These are phyloP conservation scores for Suhomyces taliae DNA, from an alignment of 1,139 yeast species.

Conservation along the genomic window DNA sequence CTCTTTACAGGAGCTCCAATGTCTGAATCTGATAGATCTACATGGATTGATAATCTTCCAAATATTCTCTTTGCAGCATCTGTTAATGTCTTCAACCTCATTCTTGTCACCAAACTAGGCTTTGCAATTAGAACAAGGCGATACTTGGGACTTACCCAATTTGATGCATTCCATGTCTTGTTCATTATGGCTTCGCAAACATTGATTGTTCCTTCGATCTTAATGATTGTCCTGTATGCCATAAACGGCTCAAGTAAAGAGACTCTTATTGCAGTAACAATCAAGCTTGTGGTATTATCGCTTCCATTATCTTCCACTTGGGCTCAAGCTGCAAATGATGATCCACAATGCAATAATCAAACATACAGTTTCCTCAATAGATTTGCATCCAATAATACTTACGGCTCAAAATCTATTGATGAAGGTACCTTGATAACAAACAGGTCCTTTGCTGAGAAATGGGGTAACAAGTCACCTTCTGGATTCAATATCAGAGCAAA, in stretches of 20 bases:
- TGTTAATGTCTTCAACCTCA: constrained; percentile 57
- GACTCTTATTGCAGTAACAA: constrained; percentile 23
- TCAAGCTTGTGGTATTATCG: constrained; percentile 52
- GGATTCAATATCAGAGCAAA: not conserved
- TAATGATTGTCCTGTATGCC: constrained; percentile 55
- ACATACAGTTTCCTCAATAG: constrained; percentile 21
- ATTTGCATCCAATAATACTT: constrained; percentile 7
- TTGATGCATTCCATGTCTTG: constrained; percentile 77
- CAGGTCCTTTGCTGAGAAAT: not conserved
- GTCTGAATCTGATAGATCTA: not conserved
- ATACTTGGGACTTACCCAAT: constrained; percentile 74
- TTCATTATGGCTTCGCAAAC: constrained; percentile 84
- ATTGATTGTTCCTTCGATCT: constrained; percentile 69
- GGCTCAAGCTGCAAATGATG: constrained; percentile 66
- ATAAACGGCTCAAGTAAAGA: constrained; percentile 14
- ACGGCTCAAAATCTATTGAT: constrained; percentile 9
- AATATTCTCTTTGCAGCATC: constrained; percentile 68
- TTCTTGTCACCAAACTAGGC: constrained; percentile 61
- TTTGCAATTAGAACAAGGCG: constrained; percentile 72
- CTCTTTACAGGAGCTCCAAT: constrained; percentile 8
- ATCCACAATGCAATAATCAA: constrained; percentile 30
- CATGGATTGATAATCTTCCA: constrained; percentile 49
- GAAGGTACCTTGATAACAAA: constrained; percentile 7
- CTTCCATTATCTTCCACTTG: constrained; percentile 85
- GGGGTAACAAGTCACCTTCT: not conserved